phyloP scores from a whole-genome alignment of 176 grass and related monocot species.

The Carex littledalei region DNA sequence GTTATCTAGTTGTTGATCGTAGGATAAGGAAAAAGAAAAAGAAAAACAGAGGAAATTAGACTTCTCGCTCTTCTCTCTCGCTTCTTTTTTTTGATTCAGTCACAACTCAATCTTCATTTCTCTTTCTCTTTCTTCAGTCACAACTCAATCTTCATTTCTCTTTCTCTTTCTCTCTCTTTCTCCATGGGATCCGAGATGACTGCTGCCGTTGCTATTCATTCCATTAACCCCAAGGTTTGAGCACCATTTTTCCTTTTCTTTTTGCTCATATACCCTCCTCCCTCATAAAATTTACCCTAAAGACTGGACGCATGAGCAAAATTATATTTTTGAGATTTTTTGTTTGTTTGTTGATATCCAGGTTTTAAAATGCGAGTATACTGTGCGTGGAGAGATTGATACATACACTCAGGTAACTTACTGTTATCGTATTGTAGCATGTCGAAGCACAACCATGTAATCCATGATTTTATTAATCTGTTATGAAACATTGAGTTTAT shows the following conservation, averaged over 20 bases:
- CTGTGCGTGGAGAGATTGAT: constrained; percentile 84
- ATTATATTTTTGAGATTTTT: too few species aligned
- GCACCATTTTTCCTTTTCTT: background rate
- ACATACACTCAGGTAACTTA: constrained; percentile 61
- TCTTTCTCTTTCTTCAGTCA: background rate
- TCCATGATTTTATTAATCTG: too few species aligned
- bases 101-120: background rate
- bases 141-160: too few species aligned
- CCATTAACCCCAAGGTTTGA: constrained; percentile 31
- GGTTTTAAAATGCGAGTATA: constrained; percentile 88
- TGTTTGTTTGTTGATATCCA: constrained; percentile 18
- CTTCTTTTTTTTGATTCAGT: background rate
- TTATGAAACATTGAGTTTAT: too few species aligned
- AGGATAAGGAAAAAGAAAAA: background rate
- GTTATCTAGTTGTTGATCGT: background rate
- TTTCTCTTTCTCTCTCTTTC: background rate
- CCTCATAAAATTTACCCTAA: background rate
- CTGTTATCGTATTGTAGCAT: background rate
- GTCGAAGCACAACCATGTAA: too few species aligned
- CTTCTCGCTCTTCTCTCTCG: background rate
- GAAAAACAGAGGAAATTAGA: background rate
- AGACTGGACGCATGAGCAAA: background rate
- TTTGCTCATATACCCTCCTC: background rate
- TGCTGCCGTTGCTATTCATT: constrained; percentile 6
- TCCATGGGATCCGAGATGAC: background rate